Evolutionary conservation across 495 filamentous ascomycete genomes (phyloP), one percentile per base, ranked within the genome.

Genomic region (Neurospora sp.): DNA sequence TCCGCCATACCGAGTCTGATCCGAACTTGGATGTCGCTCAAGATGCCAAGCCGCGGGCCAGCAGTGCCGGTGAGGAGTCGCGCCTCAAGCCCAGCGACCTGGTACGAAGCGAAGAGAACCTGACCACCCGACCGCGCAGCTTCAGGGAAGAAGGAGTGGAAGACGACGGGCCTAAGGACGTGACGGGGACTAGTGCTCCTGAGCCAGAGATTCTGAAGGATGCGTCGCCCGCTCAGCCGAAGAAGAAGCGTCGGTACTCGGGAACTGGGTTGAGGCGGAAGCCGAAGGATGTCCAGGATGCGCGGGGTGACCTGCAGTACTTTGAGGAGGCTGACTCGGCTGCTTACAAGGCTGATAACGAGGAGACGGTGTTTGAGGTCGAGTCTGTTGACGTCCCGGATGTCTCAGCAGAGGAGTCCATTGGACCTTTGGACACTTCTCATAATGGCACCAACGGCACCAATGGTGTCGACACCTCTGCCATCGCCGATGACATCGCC

Each of bases 271-370:
- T 97, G 42, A 89, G 90, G 44, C 86, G 92, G 41, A 89, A 88
- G 78, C 91, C 89, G 20, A 81, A 84, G 69, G 90, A 90, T 73
- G 87, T 94, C 12, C 85, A 82, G 16, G 85, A 85, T n/a, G 84
- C 88, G 23, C 85, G 88, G 20, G 88, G 91, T n/a, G 88, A 92
- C 62, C 84, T 97, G 7, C 87, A 95, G 79, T 96, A 92, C 76
- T 94, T 91, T 74, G 93, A 94, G 76, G 93, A 89, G 72, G 85
- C 85, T 20, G 87, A 90, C 74, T 88, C 97, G 72, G 92, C 92
- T 54, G 93, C 90, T 7, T 96, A 97, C 82, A 90, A 92, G 75
- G 92, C 89, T 16, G 92, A 95, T 78, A 85, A 83, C 40, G 94
- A 94, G 76, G 89, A 72, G 42, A 8, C 31, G 3, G 44, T 66